A percentile compares a stretch with the other conserved stretches of the same genome.
phyloP scores from a whole-genome alignment of 495 filamentous ascomycete genomes.

The Penicillium diatomitis region DNA sequence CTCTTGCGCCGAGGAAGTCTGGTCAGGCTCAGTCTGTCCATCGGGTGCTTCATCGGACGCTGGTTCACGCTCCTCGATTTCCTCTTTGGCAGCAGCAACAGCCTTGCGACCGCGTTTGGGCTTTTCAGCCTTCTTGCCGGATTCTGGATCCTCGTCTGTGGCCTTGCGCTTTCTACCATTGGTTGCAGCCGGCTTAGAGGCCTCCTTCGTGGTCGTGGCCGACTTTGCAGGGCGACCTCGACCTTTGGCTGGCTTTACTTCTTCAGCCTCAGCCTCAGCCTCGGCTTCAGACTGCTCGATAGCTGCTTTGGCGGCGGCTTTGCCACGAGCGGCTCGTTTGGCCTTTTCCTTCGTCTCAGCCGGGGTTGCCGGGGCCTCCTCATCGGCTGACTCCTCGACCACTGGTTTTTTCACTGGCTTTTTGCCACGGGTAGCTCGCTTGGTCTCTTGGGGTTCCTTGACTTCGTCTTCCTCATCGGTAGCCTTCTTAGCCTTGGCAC shows the following conservation, averaged over 20 bases:
- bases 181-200: constrained; percentile 10
- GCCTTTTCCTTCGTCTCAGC: not conserved
- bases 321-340: constrained; percentile 3
- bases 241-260: constrained; percentile 1
- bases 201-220: constrained; percentile 6
- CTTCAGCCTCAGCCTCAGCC: not conserved
- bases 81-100: not conserved
- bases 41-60: no score
- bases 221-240: constrained; percentile 30
- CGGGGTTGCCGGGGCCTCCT: no score
- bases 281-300: constrained; percentile 13
- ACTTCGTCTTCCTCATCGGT: not conserved
- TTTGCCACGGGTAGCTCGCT: not conserved
- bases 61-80: not conserved
- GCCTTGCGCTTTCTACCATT: constrained; percentile 18
- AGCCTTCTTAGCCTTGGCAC: constrained; percentile 6
- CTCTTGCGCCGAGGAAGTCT: no score
- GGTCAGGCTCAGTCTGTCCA: no score
- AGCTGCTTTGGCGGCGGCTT: constrained; percentile 21
- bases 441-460: not conserved
- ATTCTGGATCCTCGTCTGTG: constrained; percentile 15
- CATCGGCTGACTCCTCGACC: constrained; percentile 13
- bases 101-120: constrained; percentile 17
- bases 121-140: constrained; percentile 22
- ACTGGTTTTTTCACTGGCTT: not conserved